Evolutionary conservation across 257 asterid species (phyloP).

Genomic region (Ocimum tenuiflorum): DNA sequence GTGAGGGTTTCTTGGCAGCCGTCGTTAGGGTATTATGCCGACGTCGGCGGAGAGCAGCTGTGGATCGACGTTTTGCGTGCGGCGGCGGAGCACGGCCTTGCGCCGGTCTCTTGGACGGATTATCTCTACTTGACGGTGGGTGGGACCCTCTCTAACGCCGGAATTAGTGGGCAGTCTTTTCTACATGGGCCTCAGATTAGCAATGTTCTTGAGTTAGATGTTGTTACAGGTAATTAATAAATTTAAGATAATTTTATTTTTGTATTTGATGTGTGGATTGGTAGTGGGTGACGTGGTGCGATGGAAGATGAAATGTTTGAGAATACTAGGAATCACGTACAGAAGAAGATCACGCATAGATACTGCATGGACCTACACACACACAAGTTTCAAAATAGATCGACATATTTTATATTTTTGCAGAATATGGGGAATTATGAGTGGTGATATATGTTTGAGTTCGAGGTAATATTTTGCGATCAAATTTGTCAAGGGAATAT

Average conservation of each 20-base stretch:
- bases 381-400: not conserved
- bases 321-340: constrained; percentile 19
- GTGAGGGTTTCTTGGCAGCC: constrained; percentile 43
- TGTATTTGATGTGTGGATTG: not conserved
- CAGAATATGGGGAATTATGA: not conserved
- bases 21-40: constrained; percentile 44
- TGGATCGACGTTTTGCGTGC: constrained; percentile 55
- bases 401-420: not conserved
- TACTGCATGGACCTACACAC: not conserved
- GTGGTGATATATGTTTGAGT: constrained; percentile 12
- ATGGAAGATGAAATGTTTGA: not conserved
- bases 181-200: constrained; percentile 63
- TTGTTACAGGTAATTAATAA: constrained; percentile 66
- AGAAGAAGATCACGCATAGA: not conserved
- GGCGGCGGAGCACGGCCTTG: constrained; percentile 36
- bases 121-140: constrained; percentile 62
- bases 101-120: constrained; percentile 70
- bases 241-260: not conserved
- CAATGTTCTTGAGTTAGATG: constrained; percentile 62
- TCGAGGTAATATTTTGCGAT: constrained; percentile 23
- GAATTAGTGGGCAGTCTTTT: constrained; percentile 67
- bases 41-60: constrained; percentile 60
- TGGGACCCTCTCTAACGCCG: constrained; percentile 71
- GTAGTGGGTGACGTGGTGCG: not conserved
- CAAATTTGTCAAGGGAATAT: constrained; percentile 4